Percentiles rank a stretch among this genome's conserved stretches.
These are phyloP conservation scores for Thermothelomyces thermophilus DNA, from an alignment of 2,329 filamentous ascomycete genomes.

Conservation along the genomic window DNA sequence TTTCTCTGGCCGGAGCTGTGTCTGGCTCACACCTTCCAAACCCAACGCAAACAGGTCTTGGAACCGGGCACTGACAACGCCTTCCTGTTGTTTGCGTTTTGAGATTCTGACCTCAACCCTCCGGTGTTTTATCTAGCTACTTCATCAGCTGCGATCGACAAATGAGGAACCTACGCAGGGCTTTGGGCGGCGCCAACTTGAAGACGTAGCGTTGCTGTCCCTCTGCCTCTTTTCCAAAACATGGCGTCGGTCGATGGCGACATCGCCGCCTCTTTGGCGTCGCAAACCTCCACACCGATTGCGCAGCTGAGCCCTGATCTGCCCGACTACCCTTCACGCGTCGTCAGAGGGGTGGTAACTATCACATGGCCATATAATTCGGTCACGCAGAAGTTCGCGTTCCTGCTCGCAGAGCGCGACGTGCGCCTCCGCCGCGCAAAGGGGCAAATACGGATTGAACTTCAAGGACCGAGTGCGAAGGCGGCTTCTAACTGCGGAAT, in stretches of 20 bases:
- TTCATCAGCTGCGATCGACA: neutral
- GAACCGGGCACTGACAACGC: neutral
- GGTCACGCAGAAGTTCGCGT: conserved; percentile 63
- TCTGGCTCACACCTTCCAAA: neutral
- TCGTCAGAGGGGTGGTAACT: conserved; percentile 67
- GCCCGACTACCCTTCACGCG: conserved; percentile 33
- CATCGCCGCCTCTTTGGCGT: conserved; percentile 20
- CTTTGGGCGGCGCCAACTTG: neutral
- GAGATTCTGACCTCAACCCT: neutral
- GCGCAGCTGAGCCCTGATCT: conserved; percentile 48
- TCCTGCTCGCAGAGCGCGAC: conserved; percentile 79
- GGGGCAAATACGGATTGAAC: conserved; percentile 75
- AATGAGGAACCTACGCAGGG: conserved; percentile 5
- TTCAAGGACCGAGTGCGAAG: conserved; percentile 64
- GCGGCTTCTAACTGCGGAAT: conserved; percentile 60
- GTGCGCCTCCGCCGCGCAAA: conserved; percentile 68
- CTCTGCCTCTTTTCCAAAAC: neutral
- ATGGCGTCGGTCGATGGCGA: conserved; percentile 22
- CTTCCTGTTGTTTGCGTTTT: neutral
- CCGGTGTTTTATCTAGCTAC: too few species aligned
- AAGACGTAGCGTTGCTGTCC: conserved; percentile 3
- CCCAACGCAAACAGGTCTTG: neutral
- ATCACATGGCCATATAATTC: conserved; percentile 90
- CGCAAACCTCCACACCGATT: conserved; percentile 41
- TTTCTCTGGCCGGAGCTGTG: conserved; percentile 1